Percentiles rank a stretch among this genome's conserved stretches.
These are phyloP conservation scores for Stygiomarasmius scandens DNA, from an alignment of 1,284 basidiomycete species.

Conservation along the genomic window DNA sequence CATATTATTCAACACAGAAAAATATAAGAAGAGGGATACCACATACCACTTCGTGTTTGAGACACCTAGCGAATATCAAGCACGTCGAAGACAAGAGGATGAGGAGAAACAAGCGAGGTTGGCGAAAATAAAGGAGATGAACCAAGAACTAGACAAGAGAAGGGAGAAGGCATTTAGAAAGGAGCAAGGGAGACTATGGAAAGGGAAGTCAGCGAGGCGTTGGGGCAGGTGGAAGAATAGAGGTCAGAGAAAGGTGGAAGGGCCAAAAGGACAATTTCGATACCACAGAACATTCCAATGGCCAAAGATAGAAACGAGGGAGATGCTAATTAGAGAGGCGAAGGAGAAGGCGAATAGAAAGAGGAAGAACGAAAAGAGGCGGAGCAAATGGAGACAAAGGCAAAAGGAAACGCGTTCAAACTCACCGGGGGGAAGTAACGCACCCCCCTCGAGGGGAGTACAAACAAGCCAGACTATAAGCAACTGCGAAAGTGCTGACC, in stretches of 20 bases:
- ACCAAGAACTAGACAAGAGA: neutral
- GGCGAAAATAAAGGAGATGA: neutral
- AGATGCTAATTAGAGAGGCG: too few species aligned
- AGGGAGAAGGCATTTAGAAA: too few species aligned
- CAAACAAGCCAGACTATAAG: neutral
- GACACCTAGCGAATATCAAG: neutral
- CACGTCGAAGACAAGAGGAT: neutral
- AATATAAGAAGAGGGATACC: neutral
- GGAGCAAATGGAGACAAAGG: too few species aligned
- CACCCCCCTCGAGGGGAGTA: slow-evolving; percentile 9
- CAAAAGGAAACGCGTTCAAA: neutral
- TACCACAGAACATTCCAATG: too few species aligned
- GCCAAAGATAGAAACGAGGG: too few species aligned
- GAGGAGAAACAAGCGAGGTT: too few species aligned
- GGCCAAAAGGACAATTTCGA: too few species aligned
- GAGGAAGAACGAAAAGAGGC: neutral
- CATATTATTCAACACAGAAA: neutral
- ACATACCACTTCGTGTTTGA: neutral
- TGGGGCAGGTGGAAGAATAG: too few species aligned
- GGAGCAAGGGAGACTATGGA: too few species aligned
- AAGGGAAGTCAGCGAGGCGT: too few species aligned
- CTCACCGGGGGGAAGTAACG: slow-evolving; percentile 5
- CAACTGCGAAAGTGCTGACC: neutral
- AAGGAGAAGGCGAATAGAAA: too few species aligned
- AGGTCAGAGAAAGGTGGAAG: too few species aligned